Conservation (phyloP, 257 asterid species). For the Cordia subcordata region DNA sequence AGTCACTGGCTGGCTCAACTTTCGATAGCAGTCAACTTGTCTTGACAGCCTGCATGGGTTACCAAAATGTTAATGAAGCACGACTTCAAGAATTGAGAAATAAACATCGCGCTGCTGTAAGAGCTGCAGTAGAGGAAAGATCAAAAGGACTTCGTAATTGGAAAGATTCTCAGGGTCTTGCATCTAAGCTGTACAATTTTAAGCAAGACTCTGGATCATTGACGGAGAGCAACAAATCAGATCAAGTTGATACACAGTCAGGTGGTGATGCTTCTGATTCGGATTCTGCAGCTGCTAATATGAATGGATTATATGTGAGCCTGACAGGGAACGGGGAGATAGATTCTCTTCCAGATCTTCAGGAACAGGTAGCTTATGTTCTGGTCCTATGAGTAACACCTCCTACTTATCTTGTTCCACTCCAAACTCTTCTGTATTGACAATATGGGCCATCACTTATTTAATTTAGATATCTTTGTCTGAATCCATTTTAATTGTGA, state of each 20-base stretch:
- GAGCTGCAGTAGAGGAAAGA: conserved; percentile 73
- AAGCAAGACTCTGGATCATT: conserved; percentile 56
- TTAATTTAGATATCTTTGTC: too few relatives aligned
- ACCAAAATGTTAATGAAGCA: conserved; percentile 66
- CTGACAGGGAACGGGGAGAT: conserved; percentile 44
- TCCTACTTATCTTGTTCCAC: not conserved
- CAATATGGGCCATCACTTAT: too few relatives aligned
- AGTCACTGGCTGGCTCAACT: conserved; percentile 88
- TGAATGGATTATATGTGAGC: conserved; percentile 30
- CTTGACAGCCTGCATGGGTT: conserved; percentile 93
- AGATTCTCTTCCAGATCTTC: conserved; percentile 71
- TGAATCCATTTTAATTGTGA: too few relatives aligned
- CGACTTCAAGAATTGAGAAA: conserved; percentile 62
- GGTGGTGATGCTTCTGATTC: conserved; percentile 39
- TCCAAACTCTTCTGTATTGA: not conserved
- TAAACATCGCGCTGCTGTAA: conserved; percentile 81
- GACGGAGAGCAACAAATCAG: conserved; percentile 31
- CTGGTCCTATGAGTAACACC: not conserved
- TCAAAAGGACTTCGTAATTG: conserved; percentile 50
- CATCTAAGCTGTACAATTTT: conserved; percentile 67
- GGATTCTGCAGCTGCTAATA: conserved; percentile 34
- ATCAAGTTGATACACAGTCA: conserved; percentile 33
- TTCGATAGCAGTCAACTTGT: conserved; percentile 96
- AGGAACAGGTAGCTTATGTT: conserved; percentile 65
- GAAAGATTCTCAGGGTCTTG: conserved; percentile 67